Base-by-base conservation (phyloP, 2,329 filamentous ascomycete genomes). In the Pezicula neosporulosa region DNA sequence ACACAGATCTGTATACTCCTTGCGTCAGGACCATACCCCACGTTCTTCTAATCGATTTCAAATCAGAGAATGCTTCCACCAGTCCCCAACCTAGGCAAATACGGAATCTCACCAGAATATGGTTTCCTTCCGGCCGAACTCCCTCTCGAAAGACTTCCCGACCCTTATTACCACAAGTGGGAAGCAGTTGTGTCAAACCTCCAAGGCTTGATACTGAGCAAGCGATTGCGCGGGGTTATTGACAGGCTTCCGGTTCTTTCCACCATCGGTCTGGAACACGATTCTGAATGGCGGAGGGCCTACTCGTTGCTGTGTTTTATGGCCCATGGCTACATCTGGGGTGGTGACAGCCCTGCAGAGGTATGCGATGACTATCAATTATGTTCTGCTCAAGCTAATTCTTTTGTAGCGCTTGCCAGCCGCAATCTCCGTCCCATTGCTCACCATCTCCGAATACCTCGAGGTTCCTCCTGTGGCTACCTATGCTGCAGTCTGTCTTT, bases 261-360 rank as follows among this genome's bases (percentile, higher is more conserved):
- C 48, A 95, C 92, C 44, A 78, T 84, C 58, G 85, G 89, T 64
- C 83, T 99, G 62, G 82, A 87, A 70, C 85, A 88, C 58, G 89
- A 93, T 62, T 80, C 87, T 53, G 91, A 99, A 78, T 97, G 93
- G 94, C 85, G 90, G 64, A 82, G 94, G 63, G 94, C 94, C 56
- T 97, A 97, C 73, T 87, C 88, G 53, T 78, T 97, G 49, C 78
- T 99, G 51, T 87, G 85, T 53, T 97, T 97, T 72, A 90, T 97
- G 71, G 82, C 91, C 35, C 93, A 99, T 73, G 89, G 86, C 60
- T 99, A 97, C 73, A 90, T 99, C 66, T 99, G 94, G 94, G 90
- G 90, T 65, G 93, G 90, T 69, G 88, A 95, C 64, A 81, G 77
- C 61, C 92, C 94, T 43, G 80, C 81, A 59, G 91, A 96, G 70